Conservation (phyloP, 2,329 filamentous ascomycete genomes). For the Pestalotiopsis fici region DNA sequence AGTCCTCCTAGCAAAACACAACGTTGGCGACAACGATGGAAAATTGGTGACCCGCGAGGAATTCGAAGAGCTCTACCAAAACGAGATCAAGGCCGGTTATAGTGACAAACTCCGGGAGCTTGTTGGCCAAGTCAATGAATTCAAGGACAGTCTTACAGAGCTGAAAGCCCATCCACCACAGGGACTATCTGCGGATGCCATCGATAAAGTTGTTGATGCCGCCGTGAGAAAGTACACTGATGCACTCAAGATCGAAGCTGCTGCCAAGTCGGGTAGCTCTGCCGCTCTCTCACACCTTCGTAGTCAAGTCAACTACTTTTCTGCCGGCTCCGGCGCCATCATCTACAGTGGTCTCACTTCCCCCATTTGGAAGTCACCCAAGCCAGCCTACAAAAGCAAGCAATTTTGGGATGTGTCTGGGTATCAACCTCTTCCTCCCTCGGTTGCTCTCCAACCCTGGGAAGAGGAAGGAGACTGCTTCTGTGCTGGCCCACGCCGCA, state of each 20-base stretch:
- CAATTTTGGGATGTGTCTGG: conserved; percentile 25
- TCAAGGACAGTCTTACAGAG: conserved; percentile 40
- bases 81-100: neutral
- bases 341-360: conserved; percentile 65
- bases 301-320: conserved; percentile 74
- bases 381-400: conserved; percentile 22
- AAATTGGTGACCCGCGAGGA: conserved; percentile 29
- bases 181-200: conserved; percentile 40
- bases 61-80: conserved; percentile 8
- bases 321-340: conserved; percentile 62
- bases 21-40: neutral
- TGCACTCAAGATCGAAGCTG: conserved; percentile 46
- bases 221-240: conserved; percentile 44
- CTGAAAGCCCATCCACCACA: conserved; percentile 30
- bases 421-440: conserved; percentile 35
- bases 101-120: conserved; percentile 27
- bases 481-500: conserved; percentile 63
- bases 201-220: conserved; percentile 40
- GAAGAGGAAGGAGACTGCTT: conserved; percentile 83
- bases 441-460: conserved; percentile 69
- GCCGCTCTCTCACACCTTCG: conserved; percentile 44
- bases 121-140: conserved; percentile 35
- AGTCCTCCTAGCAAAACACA: conserved; percentile 27
- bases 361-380: conserved; percentile 47
- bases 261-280: conserved; percentile 48